These are phyloP conservation scores for Daldinia concentrica DNA, from an alignment of 495 filamentous ascomycete species.

Conservation along the genomic window DNA sequence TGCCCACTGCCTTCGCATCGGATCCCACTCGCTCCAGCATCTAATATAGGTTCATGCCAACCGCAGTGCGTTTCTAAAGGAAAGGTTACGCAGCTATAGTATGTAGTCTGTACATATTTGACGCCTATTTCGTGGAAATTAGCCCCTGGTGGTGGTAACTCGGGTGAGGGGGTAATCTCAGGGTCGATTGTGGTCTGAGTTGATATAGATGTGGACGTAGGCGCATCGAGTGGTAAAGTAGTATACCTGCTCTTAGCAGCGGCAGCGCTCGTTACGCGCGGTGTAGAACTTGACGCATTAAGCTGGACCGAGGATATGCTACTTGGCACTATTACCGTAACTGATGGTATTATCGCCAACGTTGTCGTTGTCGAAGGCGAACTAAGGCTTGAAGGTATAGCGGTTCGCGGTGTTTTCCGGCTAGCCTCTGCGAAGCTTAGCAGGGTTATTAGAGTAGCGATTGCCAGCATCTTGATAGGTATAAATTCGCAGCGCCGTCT, in stretches of 20 bases:
- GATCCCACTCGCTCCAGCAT: conserved; percentile 35
- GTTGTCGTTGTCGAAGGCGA: conserved; percentile 15
- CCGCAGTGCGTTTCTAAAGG: conserved; percentile 52
- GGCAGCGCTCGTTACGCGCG: background rate
- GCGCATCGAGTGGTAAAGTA: background rate
- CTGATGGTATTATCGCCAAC: background rate
- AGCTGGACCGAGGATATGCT: background rate
- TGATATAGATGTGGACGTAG: background rate
- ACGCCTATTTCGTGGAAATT: conserved; percentile 37
- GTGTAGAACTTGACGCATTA: conserved; percentile 1
- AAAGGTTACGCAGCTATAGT: conserved; percentile 52
- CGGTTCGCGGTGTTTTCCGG: conserved; percentile 37
- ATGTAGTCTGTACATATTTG: conserved; percentile 54
- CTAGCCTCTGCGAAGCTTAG: conserved; percentile 32
- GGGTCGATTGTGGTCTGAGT: conserved; percentile 15
- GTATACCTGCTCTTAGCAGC: conserved; percentile 11
- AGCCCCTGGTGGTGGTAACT: conserved; percentile 13
- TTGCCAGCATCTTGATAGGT: conserved; percentile 25
- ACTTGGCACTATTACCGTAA: conserved; percentile 7
- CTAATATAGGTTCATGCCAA: conserved; percentile 55
- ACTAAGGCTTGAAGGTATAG: conserved; percentile 9
- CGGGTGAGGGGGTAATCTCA: conserved; percentile 34
- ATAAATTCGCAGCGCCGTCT: background rate
- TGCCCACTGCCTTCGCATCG: conserved; percentile 18
- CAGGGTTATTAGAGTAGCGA: conserved; percentile 19